Conservation (phyloP, 345 rosid genomes). For the Citropsis articulata region DNA sequence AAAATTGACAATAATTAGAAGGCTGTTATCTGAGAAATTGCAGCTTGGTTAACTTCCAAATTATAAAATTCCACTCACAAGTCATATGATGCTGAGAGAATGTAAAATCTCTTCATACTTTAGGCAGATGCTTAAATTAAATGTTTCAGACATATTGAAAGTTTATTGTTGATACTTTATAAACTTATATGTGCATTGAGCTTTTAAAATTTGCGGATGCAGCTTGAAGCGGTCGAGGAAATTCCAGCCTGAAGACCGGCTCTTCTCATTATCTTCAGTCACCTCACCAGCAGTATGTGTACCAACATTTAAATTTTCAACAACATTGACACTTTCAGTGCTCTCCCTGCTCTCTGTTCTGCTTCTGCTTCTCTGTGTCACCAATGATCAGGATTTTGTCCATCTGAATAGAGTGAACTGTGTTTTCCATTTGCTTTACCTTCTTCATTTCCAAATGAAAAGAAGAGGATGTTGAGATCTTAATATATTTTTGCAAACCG, state of each 20-base stretch:
- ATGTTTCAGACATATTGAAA: not conserved
- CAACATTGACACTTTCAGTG: not conserved
- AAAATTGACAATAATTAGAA: not conserved
- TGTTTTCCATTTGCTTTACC: not conserved
- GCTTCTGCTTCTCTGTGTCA: not conserved
- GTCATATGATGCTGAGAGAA: not conserved
- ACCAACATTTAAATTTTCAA: not conserved
- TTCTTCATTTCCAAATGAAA: not conserved
- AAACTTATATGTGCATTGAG: not conserved
- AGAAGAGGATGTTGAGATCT: not conserved
- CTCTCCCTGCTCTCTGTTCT: not conserved
- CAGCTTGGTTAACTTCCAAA: not conserved
- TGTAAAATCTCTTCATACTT: not conserved
- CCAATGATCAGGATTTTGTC: not conserved
- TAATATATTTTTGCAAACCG: not conserved
- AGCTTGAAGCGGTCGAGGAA: constrained; percentile 95
- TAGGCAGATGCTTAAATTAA: not conserved
- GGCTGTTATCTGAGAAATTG: not conserved
- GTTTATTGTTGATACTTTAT: not conserved
- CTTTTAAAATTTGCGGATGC: constrained; percentile 19
- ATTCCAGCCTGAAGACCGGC: constrained; percentile 95
- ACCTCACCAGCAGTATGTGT: constrained; percentile 88
- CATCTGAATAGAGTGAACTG: not conserved
- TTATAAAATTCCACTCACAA: not conserved
- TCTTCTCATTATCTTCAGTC: constrained; percentile 87